Evolutionary conservation across 1,284 basidiomycete genomes (phyloP).

Genomic region (Phylloboletellus chloephorus): DNA sequence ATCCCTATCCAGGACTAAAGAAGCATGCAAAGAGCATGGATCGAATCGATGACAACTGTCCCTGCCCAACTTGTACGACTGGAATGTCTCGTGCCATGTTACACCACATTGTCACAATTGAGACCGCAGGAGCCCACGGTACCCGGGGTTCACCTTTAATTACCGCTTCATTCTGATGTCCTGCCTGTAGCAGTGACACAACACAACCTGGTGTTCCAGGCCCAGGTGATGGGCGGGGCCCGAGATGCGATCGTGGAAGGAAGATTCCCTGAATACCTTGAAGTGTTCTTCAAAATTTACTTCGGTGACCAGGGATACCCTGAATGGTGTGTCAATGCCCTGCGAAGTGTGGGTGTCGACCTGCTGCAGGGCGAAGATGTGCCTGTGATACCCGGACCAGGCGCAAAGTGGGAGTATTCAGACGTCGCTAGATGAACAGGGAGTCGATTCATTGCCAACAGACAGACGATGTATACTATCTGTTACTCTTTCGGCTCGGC

Average conservation of each 20-base stretch:
- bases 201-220: constrained; percentile 79
- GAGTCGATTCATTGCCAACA: constrained; percentile 9
- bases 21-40: constrained; percentile 64
- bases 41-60: constrained; percentile 69
- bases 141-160: constrained; percentile 22
- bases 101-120: constrained; percentile 67
- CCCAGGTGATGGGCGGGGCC: constrained; percentile 73
- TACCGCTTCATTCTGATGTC: constrained; percentile 21
- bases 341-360: constrained; percentile 71
- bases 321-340: constrained; percentile 77
- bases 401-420: constrained; percentile 72
- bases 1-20: constrained; percentile 44
- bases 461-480: constrained; percentile 30
- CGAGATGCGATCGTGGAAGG: constrained; percentile 72
- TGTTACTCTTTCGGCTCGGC: constrained; percentile 48
- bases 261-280: constrained; percentile 70
- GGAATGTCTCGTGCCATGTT: constrained; percentile 65
- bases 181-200: constrained; percentile 57
- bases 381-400: constrained; percentile 52
- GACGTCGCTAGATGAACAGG: constrained; percentile 20
- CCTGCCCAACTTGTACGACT: constrained; percentile 71
- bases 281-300: constrained; percentile 66
- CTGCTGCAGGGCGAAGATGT: constrained; percentile 49
- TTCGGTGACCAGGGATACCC: constrained; percentile 70
- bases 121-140: constrained; percentile 80